Conservation (phyloP, 805 yeast genomes). For the Candida bentonensis region DNA sequence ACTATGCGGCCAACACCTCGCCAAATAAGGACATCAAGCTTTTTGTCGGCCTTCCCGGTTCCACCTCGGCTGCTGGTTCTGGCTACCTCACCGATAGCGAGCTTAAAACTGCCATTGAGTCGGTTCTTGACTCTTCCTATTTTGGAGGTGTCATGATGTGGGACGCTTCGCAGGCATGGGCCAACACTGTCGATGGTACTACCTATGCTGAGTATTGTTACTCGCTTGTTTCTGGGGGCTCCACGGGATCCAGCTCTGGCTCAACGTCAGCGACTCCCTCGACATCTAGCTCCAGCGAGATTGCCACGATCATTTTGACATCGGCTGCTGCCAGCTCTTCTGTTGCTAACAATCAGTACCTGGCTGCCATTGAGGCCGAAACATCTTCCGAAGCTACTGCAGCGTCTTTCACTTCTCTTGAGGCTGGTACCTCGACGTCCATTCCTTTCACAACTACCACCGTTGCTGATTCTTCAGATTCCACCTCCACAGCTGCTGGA, state of each 20-base stretch:
- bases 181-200: constrained; percentile 32
- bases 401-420: constrained; percentile 1
- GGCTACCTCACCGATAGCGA: constrained; percentile 31
- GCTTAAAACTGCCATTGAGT: constrained; percentile 11
- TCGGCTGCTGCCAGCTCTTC: constrained; percentile 9
- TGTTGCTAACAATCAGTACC: neutral
- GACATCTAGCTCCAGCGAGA: neutral
- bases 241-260: constrained; percentile 5
- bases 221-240: constrained; percentile 22
- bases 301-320: constrained; percentile 6
- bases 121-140: constrained; percentile 23
- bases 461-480: constrained; percentile 8
- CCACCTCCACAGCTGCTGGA: constrained; percentile 5
- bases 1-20: constrained; percentile 41
- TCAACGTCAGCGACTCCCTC: constrained; percentile 8
- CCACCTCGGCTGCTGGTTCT: constrained; percentile 34
- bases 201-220: constrained; percentile 33
- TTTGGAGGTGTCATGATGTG: constrained; percentile 72
- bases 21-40: constrained; percentile 59
- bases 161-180: constrained; percentile 59
- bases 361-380: neutral
- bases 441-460: constrained; percentile 7
- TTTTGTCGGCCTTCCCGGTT: constrained; percentile 64
- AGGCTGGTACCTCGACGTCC: constrained; percentile 1
- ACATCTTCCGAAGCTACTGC: constrained; percentile 3